These are phyloP conservation scores for Hawksworthiomyces lignivorus DNA, from an alignment of 2,329 filamentous ascomycete genomes.

Conservation along the genomic window DNA sequence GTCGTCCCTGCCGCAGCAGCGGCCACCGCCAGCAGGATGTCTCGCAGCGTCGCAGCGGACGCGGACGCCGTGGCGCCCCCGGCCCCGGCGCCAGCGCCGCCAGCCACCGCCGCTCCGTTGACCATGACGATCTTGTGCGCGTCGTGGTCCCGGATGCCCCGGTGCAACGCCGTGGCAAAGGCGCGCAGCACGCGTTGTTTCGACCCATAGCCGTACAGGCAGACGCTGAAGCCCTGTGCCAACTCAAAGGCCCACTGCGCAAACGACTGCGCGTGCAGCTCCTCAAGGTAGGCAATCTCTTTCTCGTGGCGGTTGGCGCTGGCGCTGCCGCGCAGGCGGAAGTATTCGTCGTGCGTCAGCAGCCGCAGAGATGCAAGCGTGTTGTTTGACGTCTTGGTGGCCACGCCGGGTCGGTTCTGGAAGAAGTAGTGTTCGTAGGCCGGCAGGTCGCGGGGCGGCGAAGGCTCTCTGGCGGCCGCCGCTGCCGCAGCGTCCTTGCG, in stretches of 20 bases:
- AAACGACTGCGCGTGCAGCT: slow-evolving; percentile 73
- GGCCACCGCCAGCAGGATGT: slow-evolving; percentile 63
- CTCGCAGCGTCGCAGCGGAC: slow-evolving; percentile 47
- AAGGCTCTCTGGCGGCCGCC: slow-evolving; percentile 38
- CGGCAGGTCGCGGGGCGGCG: slow-evolving; percentile 73
- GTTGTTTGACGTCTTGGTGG: slow-evolving; percentile 74
- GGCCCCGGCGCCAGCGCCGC: slow-evolving; percentile 15
- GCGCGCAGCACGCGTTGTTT: slow-evolving; percentile 68
- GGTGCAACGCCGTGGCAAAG: slow-evolving; percentile 66
- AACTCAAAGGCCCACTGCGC: slow-evolving; percentile 92
- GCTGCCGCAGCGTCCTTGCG: slow-evolving; percentile 7
- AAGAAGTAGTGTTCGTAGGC: slow-evolving; percentile 90
- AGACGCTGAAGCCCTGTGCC: slow-evolving; percentile 76
- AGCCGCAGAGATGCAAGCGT: slow-evolving; percentile 67
- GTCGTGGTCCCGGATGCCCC: slow-evolving; percentile 27
- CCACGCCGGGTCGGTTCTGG: slow-evolving; percentile 74
- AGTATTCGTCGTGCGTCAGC: slow-evolving; percentile 89
- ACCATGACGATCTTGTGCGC: slow-evolving; percentile 64
- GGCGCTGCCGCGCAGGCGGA: slow-evolving; percentile 48
- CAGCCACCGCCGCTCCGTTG: slow-evolving; percentile 69
- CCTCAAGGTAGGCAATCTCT: slow-evolving; percentile 64
- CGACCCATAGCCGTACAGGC: slow-evolving; percentile 87
- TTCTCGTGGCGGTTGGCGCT: slow-evolving; percentile 52
- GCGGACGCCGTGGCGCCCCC: slow-evolving; percentile 6
- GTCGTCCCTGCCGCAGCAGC: slow-evolving; percentile 41